These are phyloP conservation scores for Stentor roeselii DNA, from an alignment of 73 alveolate species.

Conservation along the genomic window DNA sequence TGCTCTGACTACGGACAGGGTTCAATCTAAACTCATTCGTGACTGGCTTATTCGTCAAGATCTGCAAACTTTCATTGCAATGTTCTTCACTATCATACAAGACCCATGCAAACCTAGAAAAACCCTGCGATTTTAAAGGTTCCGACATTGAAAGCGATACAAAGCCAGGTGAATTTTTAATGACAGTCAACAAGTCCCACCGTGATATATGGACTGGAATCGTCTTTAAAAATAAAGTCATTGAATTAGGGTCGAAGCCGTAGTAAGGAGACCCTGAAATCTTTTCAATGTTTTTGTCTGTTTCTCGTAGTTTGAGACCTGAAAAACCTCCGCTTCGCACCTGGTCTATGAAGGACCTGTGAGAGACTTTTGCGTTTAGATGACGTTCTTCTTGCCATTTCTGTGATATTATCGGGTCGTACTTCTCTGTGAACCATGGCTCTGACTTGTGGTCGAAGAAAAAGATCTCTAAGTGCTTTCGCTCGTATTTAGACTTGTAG, in stretches of 20 bases:
- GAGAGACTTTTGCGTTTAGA: constrained; percentile 45
- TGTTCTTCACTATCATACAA: constrained; percentile 78
- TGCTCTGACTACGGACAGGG: constrained; percentile 56
- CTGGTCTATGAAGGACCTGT: neutral
- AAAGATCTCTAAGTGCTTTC: constrained; percentile 74
- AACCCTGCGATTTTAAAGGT: constrained; percentile 80
- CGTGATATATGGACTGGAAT: constrained; percentile 75
- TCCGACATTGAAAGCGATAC: constrained; percentile 82
- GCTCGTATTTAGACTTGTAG: constrained; percentile 72
- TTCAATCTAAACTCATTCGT: constrained; percentile 47
- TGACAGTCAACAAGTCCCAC: constrained; percentile 65
- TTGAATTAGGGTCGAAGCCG: constrained; percentile 74
- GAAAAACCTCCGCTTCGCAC: neutral
- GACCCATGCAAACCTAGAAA: constrained; percentile 89
- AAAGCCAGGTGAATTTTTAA: constrained; percentile 75
- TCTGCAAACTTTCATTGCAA: constrained; percentile 51
- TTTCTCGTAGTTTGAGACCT: constrained; percentile 5
- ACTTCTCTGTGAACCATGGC: constrained; percentile 90
- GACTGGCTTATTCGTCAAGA: constrained; percentile 46
- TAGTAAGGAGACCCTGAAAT: constrained; percentile 65
- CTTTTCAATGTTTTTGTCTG: constrained; percentile 25
- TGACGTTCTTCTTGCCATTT: constrained; percentile 66
- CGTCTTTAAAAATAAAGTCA: constrained; percentile 60
- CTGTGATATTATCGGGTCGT: constrained; percentile 67
- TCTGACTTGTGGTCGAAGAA: constrained; percentile 71